Evolutionary conservation across 2,329 filamentous ascomycete genomes (phyloP), one percentile per base, ranked within the genome.

Genomic region (Trichoderma koningii): DNA sequence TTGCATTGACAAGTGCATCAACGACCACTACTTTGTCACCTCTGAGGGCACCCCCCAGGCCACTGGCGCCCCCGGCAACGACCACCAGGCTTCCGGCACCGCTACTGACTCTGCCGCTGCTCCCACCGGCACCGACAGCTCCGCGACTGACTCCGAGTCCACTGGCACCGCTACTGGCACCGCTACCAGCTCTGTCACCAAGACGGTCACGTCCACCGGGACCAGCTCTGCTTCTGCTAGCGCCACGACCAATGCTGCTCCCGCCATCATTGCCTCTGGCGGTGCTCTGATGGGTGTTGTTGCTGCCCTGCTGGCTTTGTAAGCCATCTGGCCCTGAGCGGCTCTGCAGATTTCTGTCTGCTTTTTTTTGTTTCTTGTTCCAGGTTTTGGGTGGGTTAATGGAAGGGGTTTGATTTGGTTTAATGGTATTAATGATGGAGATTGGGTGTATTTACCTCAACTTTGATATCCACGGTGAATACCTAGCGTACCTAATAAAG

Each of bases 251-350:
- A 66, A 66, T 64, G 65, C 66, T 23, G 69, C 68, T 50, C 52
- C 70, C 26, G 66, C 62, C 42, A 23, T 66, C 3, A 64, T 66
- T 45, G 69, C 63, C 44, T 78, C 81, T 38, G 77, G 78, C 26
- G 78, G 77, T 23, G 80, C 80, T 42, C 59, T 85, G 19, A 67
- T 83, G 62, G 83, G 81, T 68, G 74, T 84, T 64, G 26, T 82
- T 26, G 83, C 79, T 68, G 83, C 82, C 65, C 69, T 85, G 67
- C 68, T 85, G 63, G 81, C 81, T 70, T 72, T 86, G 72, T 86
- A 83, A 38, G 34, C 34, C 10, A 79, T 9, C 30, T 30, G 7
- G 72, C 66, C 66, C 28, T 53, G 55, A 51, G 34, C 50, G 50
- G 45, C 64, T 26, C 56, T 23, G 23, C 38, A 21, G 42, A 15